phyloP scores from a whole-genome alignment of 2,329 filamentous ascomycete species.

The Monosporascus sp. region DNA sequence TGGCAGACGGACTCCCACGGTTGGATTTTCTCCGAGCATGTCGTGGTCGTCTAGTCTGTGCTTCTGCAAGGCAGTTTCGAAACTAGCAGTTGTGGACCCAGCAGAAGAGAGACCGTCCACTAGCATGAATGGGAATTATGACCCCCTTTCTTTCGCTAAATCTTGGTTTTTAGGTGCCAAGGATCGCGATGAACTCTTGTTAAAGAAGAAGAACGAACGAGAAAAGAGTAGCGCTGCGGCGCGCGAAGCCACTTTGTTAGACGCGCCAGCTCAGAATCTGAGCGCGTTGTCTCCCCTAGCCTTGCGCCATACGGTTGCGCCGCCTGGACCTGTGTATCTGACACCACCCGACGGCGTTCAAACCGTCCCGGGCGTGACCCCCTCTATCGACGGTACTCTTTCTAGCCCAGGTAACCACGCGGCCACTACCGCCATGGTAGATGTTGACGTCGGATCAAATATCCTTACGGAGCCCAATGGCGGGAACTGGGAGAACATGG shows the following conservation, averaged over 20 bases:
- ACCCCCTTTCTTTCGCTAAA: conserved; percentile 44
- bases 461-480: conserved; percentile 26
- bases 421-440: conserved; percentile 24
- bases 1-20: conserved; percentile 33
- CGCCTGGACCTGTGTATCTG: conserved; percentile 58
- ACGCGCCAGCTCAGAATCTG: conserved; percentile 36
- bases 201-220: conserved; percentile 46
- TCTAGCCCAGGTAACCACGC: conserved; percentile 50
- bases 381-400: conserved; percentile 49
- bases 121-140: conserved; percentile 38
- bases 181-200: conserved; percentile 43
- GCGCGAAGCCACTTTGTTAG: conserved; percentile 37
- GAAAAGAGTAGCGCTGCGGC: conserved; percentile 40
- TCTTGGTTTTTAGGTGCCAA: conserved; percentile 40
- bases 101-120: conserved; percentile 34
- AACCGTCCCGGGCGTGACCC: conserved; percentile 45
- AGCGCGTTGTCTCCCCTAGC: conserved; percentile 49
- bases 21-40: conserved; percentile 34
- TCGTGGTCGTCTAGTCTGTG: conserved; percentile 52
- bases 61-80: conserved; percentile 44
- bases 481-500: conserved; percentile 36
- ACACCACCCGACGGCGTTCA: conserved; percentile 66
- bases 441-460: conserved; percentile 31
- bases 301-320: conserved; percentile 37
- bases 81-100: conserved; percentile 33